These are phyloP conservation scores for Cryptococcus neoformans DNA, from an alignment of 1,284 basidiomycete genomes.

Conservation along the genomic window DNA sequence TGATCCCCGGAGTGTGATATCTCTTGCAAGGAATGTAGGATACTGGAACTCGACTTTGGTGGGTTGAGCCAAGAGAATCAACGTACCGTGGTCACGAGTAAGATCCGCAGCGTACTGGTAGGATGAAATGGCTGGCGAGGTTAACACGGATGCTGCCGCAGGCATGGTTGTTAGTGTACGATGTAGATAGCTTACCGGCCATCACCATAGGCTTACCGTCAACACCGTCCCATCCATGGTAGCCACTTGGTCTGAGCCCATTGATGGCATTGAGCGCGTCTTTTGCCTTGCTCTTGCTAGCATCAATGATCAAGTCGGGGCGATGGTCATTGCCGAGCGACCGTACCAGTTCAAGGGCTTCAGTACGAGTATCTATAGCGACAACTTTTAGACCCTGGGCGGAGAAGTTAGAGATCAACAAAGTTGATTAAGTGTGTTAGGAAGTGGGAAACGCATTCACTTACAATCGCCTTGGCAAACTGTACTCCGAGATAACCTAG, in stretches of 20 bases:
- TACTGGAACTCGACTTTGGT: constrained; percentile 16
- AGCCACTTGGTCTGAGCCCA: constrained; percentile 13
- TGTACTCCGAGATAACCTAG: constrained; percentile 29
- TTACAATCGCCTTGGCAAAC: constrained; percentile 30
- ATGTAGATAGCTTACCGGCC: neutral
- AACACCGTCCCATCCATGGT: constrained; percentile 21
- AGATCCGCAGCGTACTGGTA: constrained; percentile 14
- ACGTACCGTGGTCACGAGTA: constrained; percentile 15
- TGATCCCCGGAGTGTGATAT: constrained; percentile 20
- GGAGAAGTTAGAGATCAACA: neutral
- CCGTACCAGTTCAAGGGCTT: constrained; percentile 14
- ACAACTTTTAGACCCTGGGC: constrained; percentile 22
- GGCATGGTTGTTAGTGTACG: neutral
- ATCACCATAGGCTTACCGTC: constrained; percentile 13
- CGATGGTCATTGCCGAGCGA: constrained; percentile 6
- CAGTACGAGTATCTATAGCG: constrained; percentile 19
- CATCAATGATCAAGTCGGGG: constrained; percentile 18
- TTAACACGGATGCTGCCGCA: constrained; percentile 14
- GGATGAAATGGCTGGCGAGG: constrained; percentile 11
- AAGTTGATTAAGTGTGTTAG: neutral
- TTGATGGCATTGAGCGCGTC: constrained; percentile 17
- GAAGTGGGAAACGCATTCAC: neutral
- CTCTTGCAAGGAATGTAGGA: constrained; percentile 23
- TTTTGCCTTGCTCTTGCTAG: constrained; percentile 9
- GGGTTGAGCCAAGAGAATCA: constrained; percentile 22